Evolutionary conservation across 2,329 filamentous ascomycete species (phyloP).

Genomic region (Botrytis fabae): DNA sequence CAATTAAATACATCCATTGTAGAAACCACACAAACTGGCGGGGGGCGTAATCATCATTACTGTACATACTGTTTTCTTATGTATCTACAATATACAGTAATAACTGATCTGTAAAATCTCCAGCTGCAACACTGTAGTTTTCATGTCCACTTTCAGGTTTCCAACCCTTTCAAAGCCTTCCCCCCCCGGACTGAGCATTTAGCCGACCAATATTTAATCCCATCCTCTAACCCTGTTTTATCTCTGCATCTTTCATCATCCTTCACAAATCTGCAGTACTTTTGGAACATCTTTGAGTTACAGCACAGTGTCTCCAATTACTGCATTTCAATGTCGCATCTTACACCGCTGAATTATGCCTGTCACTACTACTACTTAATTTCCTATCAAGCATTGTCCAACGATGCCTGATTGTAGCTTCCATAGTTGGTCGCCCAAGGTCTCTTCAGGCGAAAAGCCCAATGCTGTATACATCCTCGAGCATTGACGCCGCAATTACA

Average conservation of each 20-base stretch:
- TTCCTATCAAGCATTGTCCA: background rate
- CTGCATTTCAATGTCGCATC: background rate
- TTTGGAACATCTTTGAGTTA: slow-evolving; percentile 12
- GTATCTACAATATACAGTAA: background rate
- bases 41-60: background rate
- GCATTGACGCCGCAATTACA: slow-evolving; percentile 2
- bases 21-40: background rate
- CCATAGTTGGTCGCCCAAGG: background rate
- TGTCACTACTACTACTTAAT: background rate
- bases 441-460: background rate
- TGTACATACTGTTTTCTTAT: background rate
- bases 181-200: background rate
- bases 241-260: background rate
- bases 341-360: slow-evolving; percentile 10
- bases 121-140: background rate
- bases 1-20: background rate
- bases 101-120: background rate
- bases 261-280: slow-evolving; percentile 7
- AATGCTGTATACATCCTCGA: background rate
- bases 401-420: background rate
- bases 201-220: background rate
- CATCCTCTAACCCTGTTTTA: background rate
- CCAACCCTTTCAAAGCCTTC: background rate
- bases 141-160: background rate
- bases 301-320: background rate